These are phyloP conservation scores for Amylocystis lapponica DNA, from an alignment of 768 basidiomycete genomes.

Conservation along the genomic window DNA sequence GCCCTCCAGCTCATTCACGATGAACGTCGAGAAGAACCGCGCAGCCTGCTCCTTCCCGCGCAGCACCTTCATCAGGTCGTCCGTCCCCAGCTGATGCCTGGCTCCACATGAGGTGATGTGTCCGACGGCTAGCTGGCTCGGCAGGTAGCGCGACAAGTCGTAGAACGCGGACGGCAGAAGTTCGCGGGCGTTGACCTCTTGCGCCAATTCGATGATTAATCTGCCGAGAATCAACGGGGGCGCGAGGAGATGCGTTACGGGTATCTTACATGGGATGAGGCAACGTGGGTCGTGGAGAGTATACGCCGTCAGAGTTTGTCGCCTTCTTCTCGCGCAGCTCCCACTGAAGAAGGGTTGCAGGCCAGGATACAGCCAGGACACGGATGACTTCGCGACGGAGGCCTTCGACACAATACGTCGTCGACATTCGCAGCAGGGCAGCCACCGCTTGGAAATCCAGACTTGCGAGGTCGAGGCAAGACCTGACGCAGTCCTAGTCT, in stretches of 20 bases:
- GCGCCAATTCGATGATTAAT: conserved; percentile 61
- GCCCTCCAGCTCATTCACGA: conserved; percentile 69
- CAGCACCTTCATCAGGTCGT: conserved; percentile 54
- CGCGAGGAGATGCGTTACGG: conserved; percentile 52
- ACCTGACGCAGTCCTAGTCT: conserved; percentile 1
- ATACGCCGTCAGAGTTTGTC: conserved; percentile 42
- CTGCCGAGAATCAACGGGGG: conserved; percentile 33
- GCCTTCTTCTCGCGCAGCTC: conserved; percentile 58
- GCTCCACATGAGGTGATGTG: conserved; percentile 33
- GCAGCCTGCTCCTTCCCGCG: conserved; percentile 69
- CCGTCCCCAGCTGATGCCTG: conserved; percentile 39
- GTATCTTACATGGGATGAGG: conserved; percentile 67
- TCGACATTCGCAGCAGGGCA: conserved; percentile 54
- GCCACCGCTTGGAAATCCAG: conserved; percentile 47
- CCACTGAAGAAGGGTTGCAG: conserved; percentile 57
- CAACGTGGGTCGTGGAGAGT: conserved; percentile 47
- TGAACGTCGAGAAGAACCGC: conserved; percentile 72
- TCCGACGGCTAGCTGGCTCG: conserved; percentile 56
- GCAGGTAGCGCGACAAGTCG: conserved; percentile 65
- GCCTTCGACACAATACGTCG: conserved; percentile 56
- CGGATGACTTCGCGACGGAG: conserved; percentile 54
- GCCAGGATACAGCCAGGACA: conserved; percentile 51
- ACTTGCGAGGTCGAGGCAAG: conserved; percentile 3
- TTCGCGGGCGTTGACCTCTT: conserved; percentile 46
- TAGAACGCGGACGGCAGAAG: conserved; percentile 76